Percentiles rank a stretch among this genome's conserved stretches.
Conservation (phyloP, 768 basidiomycete species). For the Mycena maculata region DNA sequence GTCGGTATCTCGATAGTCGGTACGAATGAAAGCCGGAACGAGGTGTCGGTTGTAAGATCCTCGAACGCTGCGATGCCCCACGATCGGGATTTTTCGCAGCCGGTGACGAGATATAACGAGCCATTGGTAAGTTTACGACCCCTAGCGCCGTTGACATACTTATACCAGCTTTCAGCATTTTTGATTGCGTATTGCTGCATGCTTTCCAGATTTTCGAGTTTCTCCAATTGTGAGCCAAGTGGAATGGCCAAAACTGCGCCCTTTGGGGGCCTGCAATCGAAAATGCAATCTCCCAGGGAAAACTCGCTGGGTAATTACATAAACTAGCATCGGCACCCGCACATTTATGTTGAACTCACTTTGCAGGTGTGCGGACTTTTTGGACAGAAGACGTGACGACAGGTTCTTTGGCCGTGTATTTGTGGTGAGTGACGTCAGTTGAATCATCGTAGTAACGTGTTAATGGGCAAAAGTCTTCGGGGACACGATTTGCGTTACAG, state of each 20-base stretch:
- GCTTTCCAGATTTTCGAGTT: slow-evolving; percentile 10
- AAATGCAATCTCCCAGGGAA: slow-evolving; percentile 1
- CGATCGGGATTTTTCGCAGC: slow-evolving; percentile 33
- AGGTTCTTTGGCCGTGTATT: too few relatives aligned
- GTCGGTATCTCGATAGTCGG: background rate
- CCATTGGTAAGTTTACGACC: slow-evolving; percentile 31
- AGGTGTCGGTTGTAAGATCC: background rate
- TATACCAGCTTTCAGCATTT: slow-evolving; percentile 35
- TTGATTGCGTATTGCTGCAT: slow-evolving; percentile 30
- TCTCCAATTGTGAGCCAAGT: slow-evolving; percentile 27
- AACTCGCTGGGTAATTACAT: background rate
- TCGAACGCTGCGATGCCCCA: slow-evolving; percentile 36
- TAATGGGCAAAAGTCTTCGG: too few relatives aligned
- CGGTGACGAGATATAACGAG: slow-evolving; percentile 36
- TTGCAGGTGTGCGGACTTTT: too few relatives aligned
- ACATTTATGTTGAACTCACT: too few relatives aligned
- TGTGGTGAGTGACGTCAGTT: too few relatives aligned
- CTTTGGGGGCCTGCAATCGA: background rate
- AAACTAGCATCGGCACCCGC: background rate
- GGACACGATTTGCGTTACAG: too few relatives aligned
- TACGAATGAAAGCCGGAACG: slow-evolving; percentile 9
- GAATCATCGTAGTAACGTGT: too few relatives aligned
- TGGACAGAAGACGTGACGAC: too few relatives aligned
- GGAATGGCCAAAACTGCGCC: slow-evolving; percentile 36
- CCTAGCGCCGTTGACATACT: slow-evolving; percentile 25